Evolutionary conservation across 192 early-diverging fungal species (phyloP), one percentile per base, ranked within the genome.

Genomic region (Oehlia diaphana): DNA sequence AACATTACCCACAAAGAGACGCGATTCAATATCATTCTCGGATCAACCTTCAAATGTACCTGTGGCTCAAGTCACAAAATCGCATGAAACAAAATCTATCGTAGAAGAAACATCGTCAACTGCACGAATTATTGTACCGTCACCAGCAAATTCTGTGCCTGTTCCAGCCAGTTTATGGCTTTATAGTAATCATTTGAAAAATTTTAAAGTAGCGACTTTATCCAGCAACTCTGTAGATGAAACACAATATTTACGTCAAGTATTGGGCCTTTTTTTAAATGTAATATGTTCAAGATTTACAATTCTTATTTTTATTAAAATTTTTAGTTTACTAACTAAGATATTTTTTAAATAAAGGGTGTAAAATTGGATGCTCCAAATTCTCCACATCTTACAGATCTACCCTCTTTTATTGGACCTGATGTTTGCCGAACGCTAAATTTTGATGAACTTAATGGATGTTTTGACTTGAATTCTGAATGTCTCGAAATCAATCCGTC

Each of bases 321-420:
- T 9, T n/a, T 42, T 21, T 70, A 13, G 14, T 16, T 67, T 28
- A 28, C 65, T 67, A 35, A 47, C 12, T 47, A 42, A 42, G 7
- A 8, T 8, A 7, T 42, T 16, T 67, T 23, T 67, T 16, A 39
- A n/a, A 21, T n/a, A 12, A 26, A 72, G 71, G 28, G 26, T 53
- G 71, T 50, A 5, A 47, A 72, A 13, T 49, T 72, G 13, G 71
- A 47, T 50, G 23, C 19, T 53, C 10, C 47, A n/a, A 47, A 28
- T 50, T 72, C 71, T 16, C 71, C 71, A 23, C 71, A 72, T 31
- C 28, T 72, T 50, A 72, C 23, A 14, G 71, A 72, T 31, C 33
- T 72, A 14, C 71, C 71, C 28, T 0, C 21, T 19, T n/a, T 14
- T 50, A 50, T 72, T 16, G 71, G 44, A 28, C 31, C 31, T 28